Evolutionary conservation across 108 stramenopile species (phyloP).

Genomic region (Fragilaria radians): DNA sequence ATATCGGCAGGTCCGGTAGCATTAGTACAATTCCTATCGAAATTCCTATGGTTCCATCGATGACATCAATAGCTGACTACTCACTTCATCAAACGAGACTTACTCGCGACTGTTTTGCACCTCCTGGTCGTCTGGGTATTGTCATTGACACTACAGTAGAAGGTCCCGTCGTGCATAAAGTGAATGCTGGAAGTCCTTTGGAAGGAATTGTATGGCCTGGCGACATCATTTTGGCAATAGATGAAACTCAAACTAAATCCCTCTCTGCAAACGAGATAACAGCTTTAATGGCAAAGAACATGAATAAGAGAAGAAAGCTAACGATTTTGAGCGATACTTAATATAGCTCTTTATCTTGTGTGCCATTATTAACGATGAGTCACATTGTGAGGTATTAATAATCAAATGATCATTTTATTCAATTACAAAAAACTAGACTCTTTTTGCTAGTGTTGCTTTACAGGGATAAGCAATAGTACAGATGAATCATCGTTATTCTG

Average conservation of each 20-base stretch:
- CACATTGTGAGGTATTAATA: background rate
- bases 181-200: constrained; percentile 45
- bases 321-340: background rate
- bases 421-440: background rate
- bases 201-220: constrained; percentile 50
- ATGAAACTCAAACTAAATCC: constrained; percentile 58
- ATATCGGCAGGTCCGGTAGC: too few species aligned
- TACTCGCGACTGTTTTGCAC: constrained; percentile 40
- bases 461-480: too few species aligned
- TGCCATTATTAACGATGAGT: background rate
- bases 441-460: too few species aligned
- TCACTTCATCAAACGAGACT: too few species aligned
- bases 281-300: constrained; percentile 50
- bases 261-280: constrained; percentile 70
- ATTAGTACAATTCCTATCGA: background rate
- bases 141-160: constrained; percentile 75
- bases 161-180: constrained; percentile 68
- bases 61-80: too few species aligned
- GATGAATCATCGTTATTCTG: too few species aligned
- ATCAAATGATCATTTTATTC: background rate
- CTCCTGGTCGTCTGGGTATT: constrained; percentile 77
- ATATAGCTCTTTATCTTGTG: background rate
- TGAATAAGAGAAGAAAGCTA: constrained; percentile 1
- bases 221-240: constrained; percentile 71
- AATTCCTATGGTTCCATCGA: background rate